A percentile compares a stretch with the other conserved stretches of the same genome.
Conservation (phyloP, 192 early-diverging fungal genomes). For the Coemansia sp. region DNA sequence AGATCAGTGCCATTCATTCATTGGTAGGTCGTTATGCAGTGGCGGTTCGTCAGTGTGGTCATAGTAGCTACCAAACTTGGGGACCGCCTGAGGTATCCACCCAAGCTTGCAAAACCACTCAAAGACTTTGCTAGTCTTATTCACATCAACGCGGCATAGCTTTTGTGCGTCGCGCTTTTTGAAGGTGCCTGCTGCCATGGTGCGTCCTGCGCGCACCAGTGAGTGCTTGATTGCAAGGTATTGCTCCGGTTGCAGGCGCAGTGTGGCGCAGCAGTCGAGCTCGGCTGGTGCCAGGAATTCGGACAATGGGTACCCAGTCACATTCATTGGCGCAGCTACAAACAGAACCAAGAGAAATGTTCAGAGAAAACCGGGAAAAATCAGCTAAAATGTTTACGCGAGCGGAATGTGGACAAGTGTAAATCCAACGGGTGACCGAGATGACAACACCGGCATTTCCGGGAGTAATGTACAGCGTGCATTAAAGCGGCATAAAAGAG, state of each 20-base stretch:
- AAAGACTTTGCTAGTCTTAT: conserved; percentile 86
- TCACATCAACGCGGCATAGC: conserved; percentile 88
- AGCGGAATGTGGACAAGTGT: too few relatives aligned
- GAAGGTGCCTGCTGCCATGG: conserved; percentile 28
- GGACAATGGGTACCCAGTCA: conserved; percentile 28
- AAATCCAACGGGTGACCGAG: not conserved
- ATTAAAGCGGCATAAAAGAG: not conserved
- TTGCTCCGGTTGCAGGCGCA: conserved; percentile 44
- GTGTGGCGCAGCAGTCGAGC: conserved; percentile 44
- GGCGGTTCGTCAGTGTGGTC: conserved; percentile 1
- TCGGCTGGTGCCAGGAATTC: conserved; percentile 39
- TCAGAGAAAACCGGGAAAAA: not conserved
- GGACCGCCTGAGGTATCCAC: conserved; percentile 64
- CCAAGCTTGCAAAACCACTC: conserved; percentile 85
- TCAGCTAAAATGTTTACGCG: not conserved
- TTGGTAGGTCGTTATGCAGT: not conserved
- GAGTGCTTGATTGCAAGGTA: conserved; percentile 49
- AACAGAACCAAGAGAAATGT: not conserved
- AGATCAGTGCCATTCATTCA: not conserved
- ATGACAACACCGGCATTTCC: not conserved
- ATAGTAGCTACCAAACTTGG: conserved; percentile 1
- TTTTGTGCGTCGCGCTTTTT: conserved; percentile 89
- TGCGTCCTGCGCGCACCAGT: conserved; percentile 46
- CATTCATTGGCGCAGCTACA: conserved; percentile 52
- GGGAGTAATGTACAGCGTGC: not conserved